Base-by-base conservation (phyloP, 2,329 filamentous ascomycete species). In the Hortaea sp. region DNA sequence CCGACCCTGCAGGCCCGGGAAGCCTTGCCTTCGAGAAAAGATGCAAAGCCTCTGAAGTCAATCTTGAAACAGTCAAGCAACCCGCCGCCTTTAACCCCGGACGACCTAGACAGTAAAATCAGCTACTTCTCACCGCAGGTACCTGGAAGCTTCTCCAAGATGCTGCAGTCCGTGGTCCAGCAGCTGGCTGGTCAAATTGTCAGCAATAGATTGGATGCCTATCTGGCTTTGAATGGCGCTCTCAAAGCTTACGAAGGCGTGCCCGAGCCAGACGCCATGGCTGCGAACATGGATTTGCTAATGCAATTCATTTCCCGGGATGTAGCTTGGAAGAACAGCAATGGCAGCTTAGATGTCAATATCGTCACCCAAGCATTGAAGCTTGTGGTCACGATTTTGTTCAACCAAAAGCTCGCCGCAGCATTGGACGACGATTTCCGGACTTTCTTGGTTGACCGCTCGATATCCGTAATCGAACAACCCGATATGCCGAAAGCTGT, bases 291-390 rank as follows among this genome's bases (percentile, higher is more conserved):
- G 73, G 75, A 76, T 7, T 68, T 86, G 2, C 76, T 97, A 48
- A 79, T 80, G 54, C 83, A 88, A 49, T 95, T 88, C 61, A 87
- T 97, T 46, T 81, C 84, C 57, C 78, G 89, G 49, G 92, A 98
- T 61, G 73, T 95, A 27, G 76, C 74, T 5, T 74, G 79, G 7
- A 81, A 78, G 53, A 73, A 76, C 32, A 62, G 73, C 5, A 46
- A 39, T 30, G 57, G 56, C n/a, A 48, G 50, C 29, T 46, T 71
- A 34, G 86, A 94, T 57, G 76, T 76, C 1, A 82, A 82, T 39
- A 74, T 97, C 9, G 75, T 82, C 41, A 83, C 82, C 44, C 84
- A 94, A 54, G 84, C 88, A 3, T 70, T 95, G 44, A 86, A 81
- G 49, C 71, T 97, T 4, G 76, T 92, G 20, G 79, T 79, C 48